Conservation (phyloP, 1,284 basidiomycete genomes). For the Boletellus sp. region DNA sequence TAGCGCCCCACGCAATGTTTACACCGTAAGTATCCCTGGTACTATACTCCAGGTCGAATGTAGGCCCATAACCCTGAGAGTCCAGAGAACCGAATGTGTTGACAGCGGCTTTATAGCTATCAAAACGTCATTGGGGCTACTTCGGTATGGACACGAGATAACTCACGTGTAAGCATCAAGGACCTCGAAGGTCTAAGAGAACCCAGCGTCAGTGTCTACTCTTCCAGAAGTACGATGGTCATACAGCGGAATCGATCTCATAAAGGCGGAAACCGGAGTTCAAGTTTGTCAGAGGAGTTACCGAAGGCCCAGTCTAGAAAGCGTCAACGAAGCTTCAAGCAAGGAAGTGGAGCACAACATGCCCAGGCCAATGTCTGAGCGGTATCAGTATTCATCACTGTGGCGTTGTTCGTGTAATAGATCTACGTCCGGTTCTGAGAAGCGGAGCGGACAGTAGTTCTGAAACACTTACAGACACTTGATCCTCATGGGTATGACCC, state of each 20-base stretch:
- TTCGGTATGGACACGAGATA: neutral
- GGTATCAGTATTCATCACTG: conserved; percentile 52
- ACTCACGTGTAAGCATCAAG: conserved; percentile 70
- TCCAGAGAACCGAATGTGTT: conserved; percentile 54
- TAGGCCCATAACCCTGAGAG: conserved; percentile 56
- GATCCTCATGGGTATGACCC: conserved; percentile 82
- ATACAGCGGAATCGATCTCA: conserved; percentile 69
- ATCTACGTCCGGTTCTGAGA: conserved; percentile 41
- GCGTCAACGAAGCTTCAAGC: conserved; percentile 5
- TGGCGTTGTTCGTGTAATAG: conserved; percentile 75
- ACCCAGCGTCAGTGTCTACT: neutral
- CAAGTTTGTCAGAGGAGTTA: conserved; percentile 71
- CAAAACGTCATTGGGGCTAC: neutral
- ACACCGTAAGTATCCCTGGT: conserved; percentile 66
- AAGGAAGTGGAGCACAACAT: conserved; percentile 9
- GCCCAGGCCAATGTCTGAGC: conserved; percentile 59
- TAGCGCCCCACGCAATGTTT: conserved; percentile 60
- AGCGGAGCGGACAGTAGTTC: neutral
- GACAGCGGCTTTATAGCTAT: conserved; percentile 64
- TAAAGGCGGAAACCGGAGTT: conserved; percentile 81
- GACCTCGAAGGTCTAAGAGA: conserved; percentile 65
- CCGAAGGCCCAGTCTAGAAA: conserved; percentile 58
- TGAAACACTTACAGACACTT: conserved; percentile 53
- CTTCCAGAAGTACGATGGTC: conserved; percentile 17
- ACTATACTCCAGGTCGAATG: conserved; percentile 68